Percentiles rank a stretch among this genome's conserved stretches.
phyloP scores from a whole-genome alignment of 2,329 filamentous ascomycete species.

The Verticillium klebahnii region DNA sequence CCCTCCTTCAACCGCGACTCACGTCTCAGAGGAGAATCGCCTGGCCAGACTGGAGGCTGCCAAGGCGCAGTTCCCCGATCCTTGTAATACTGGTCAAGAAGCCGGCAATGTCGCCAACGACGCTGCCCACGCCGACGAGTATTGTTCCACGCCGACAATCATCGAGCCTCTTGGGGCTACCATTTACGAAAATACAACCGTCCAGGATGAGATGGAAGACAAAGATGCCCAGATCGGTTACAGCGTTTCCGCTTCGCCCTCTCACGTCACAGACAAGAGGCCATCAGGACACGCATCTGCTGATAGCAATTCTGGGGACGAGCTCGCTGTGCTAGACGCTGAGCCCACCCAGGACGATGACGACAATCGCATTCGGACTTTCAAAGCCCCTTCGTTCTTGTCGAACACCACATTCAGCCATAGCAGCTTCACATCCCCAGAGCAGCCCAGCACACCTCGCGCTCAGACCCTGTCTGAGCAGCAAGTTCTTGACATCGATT shows the following conservation, averaged over 20 bases:
- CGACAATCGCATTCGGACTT: background rate
- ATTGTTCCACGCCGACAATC: too few species aligned
- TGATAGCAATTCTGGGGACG: background rate
- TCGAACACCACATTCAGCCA: background rate
- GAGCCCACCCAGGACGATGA: background rate
- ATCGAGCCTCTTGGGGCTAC: background rate
- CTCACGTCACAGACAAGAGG: background rate
- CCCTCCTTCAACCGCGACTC: constrained; percentile 8
- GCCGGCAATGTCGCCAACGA: background rate
- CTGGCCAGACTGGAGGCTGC: constrained; percentile 1
- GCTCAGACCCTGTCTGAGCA: background rate
- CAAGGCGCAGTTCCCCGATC: background rate
- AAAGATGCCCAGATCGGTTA: background rate
- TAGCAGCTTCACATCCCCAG: background rate
- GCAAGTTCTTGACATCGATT: constrained; percentile 1
- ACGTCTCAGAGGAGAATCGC: constrained; percentile 6
- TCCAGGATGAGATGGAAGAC: background rate
- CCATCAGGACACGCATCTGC: background rate
- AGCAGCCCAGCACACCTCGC: background rate
- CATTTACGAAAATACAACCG: background rate
- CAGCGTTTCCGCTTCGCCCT: background rate
- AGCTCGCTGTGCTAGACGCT: background rate
- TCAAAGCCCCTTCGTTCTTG: background rate
- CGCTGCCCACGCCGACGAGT: too few species aligned
- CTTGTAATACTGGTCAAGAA: background rate